Conservation (phyloP, 2,329 filamentous ascomycete genomes). For the Incumbomyces delicatus region DNA sequence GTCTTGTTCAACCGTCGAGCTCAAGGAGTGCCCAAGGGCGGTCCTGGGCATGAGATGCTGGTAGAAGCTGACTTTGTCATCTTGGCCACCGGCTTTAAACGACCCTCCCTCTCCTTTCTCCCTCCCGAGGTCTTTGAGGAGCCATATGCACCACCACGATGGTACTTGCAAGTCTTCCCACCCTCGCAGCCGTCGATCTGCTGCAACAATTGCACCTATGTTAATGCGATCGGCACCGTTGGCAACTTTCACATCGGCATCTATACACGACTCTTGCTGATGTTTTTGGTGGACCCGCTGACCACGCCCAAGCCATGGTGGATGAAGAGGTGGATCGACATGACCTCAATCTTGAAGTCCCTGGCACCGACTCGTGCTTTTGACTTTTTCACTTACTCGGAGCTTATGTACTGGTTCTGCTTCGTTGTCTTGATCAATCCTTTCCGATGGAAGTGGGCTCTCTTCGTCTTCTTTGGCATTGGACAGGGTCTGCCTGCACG, state of each 20-base stretch:
- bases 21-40: conserved; percentile 64
- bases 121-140: conserved; percentile 62
- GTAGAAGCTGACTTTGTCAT: conserved; percentile 68
- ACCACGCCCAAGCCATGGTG: conserved; percentile 60
- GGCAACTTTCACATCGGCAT: conserved; percentile 87
- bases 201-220: conserved; percentile 75
- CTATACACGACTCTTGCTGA: conserved; percentile 74
- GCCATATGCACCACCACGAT: conserved; percentile 69
- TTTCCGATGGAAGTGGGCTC: conserved; percentile 82
- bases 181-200: conserved; percentile 63
- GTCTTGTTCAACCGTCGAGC: conserved; percentile 62
- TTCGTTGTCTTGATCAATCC: conserved; percentile 74
- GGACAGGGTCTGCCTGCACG: conserved; percentile 55
- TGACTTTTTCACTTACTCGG: conserved; percentile 82
- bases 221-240: conserved; percentile 70
- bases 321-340: conserved; percentile 82
- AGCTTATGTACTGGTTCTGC: conserved; percentile 75
- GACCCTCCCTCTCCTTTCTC: conserved; percentile 63
- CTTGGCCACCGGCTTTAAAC: conserved; percentile 72
- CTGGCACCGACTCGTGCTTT: conserved; percentile 65
- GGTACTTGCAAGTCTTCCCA: conserved; percentile 83
- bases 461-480: conserved; percentile 71
- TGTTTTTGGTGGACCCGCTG: conserved; percentile 74
- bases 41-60: conserved; percentile 56
- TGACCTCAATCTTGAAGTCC: conserved; percentile 63